Percentiles rank a stretch among this genome's conserved stretches.
These are phyloP conservation scores for Przewalskia tangutica DNA, from an alignment of 257 asterid species.

Conservation along the genomic window DNA sequence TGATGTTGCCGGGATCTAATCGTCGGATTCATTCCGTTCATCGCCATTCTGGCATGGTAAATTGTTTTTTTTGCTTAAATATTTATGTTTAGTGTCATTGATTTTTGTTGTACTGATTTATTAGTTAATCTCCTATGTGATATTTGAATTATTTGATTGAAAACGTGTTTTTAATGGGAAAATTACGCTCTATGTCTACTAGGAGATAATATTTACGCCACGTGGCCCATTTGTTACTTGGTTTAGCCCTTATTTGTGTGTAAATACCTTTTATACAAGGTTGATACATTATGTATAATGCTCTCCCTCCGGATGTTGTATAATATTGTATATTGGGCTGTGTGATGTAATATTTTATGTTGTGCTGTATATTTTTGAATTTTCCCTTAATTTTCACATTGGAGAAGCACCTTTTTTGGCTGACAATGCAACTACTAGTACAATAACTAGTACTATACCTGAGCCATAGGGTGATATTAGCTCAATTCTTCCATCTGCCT, in stretches of 20 bases:
- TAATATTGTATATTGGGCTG: no score
- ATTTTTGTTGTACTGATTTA: neutral
- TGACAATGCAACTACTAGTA: neutral
- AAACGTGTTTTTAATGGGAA: no score
- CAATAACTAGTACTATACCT: neutral
- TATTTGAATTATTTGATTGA: neutral
- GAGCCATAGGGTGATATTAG: neutral
- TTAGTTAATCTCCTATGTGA: neutral
- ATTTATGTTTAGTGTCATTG: neutral
- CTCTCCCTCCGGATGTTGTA: no score
- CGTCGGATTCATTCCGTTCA: slow-evolving; percentile 85
- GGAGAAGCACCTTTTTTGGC: neutral
- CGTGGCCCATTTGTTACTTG: no score
- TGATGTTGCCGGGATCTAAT: slow-evolving; percentile 89
- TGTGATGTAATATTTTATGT: no score
- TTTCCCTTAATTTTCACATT: neutral
- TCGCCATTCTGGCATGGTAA: slow-evolving; percentile 87
- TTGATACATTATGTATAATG: no score
- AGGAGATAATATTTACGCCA: no score
- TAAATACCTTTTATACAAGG: no score
- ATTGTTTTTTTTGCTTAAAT: neutral
- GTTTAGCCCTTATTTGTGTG: no score
- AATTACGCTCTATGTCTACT: no score
- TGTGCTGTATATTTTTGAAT: no score
- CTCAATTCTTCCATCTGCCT: neutral